phyloP scores from a whole-genome alignment of 164 flowering plant species.

The Stephania japonica region DNA sequence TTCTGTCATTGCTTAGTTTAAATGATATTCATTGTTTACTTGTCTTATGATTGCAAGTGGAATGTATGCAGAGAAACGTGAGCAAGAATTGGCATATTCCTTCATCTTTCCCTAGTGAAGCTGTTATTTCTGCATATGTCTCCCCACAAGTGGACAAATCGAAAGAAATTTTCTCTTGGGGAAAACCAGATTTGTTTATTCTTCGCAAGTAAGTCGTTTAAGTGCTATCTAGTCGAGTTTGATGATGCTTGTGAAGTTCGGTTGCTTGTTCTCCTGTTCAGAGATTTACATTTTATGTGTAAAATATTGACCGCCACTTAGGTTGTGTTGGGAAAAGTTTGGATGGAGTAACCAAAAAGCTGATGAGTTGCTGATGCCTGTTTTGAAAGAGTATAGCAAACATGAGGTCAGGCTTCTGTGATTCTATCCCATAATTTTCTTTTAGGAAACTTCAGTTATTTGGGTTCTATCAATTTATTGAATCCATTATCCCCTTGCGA shows the following conservation, averaged over 20 bases:
- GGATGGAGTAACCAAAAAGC: constrained; percentile 78
- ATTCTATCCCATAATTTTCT: neutral
- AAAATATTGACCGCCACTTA: constrained; percentile 17
- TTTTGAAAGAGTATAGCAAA: constrained; percentile 75
- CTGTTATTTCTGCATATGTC: constrained; percentile 65
- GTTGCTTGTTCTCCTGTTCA: neutral
- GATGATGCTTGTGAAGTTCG: neutral
- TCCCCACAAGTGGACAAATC: constrained; percentile 91
- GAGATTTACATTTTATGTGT: neutral
- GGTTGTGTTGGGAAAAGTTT: constrained; percentile 88
- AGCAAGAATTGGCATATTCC: constrained; percentile 99
- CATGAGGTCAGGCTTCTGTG: constrained; percentile 53
- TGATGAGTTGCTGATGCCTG: constrained; percentile 82
- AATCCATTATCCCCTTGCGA: neutral
- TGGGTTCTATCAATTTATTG: neutral
- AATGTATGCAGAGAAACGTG: constrained; percentile 67
- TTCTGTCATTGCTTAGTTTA: constrained; percentile 3
- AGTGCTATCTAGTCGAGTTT: neutral
- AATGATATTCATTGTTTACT: neutral
- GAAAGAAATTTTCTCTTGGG: constrained; percentile 85
- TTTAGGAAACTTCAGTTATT: neutral
- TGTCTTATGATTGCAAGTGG: neutral
- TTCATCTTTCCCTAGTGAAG: constrained; percentile 78
- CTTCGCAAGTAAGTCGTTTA: constrained; percentile 74
- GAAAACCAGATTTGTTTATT: constrained; percentile 73